Conservation (phyloP, 805 yeast species). For the Maudiozyma bulderi region DNA sequence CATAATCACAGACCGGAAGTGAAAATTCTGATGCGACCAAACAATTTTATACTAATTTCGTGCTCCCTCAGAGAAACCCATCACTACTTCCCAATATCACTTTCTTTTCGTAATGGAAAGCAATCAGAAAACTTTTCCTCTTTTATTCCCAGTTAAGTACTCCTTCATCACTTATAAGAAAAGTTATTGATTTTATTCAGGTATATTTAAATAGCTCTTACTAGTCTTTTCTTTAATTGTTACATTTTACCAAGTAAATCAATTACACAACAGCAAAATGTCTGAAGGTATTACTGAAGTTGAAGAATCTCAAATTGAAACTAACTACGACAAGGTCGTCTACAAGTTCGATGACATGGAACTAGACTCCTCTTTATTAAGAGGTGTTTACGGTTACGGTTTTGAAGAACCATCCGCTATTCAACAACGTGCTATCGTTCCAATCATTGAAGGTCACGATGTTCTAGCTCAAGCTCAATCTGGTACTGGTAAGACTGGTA, state of each 20-base stretch:
- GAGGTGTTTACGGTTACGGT: slow-evolving; percentile 79
- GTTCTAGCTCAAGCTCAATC: slow-evolving; percentile 98
- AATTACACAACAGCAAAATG: slow-evolving; percentile 8
- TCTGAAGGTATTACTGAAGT: slow-evolving; percentile 66
- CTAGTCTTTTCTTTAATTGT: too few relatives aligned
- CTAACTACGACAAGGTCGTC: slow-evolving; percentile 92
- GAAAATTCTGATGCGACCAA: neutral
- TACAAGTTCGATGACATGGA: slow-evolving; percentile 70
- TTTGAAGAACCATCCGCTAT: slow-evolving; percentile 95
- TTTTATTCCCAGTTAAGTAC: too few relatives aligned
- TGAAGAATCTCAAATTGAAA: slow-evolving; percentile 75
- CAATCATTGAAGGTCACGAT: slow-evolving; percentile 89
- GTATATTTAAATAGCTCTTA: too few relatives aligned
- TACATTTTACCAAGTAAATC: neutral
- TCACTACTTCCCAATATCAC: too few relatives aligned
- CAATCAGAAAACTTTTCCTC: too few relatives aligned
- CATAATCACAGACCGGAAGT: neutral
- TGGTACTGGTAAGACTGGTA: slow-evolving; percentile 98
- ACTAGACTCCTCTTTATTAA: slow-evolving; percentile 51
- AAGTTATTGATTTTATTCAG: too few relatives aligned
- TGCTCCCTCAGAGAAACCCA: too few relatives aligned
- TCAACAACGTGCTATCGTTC: slow-evolving; percentile 94
- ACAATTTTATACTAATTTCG: neutral
- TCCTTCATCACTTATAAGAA: too few relatives aligned
- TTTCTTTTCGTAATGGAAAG: too few relatives aligned